Percentiles rank a stretch among this genome's conserved stretches.
Conservation (phyloP, 2,329 filamentous ascomycete genomes). For the Stagonosporopsis chrysanthemi region DNA sequence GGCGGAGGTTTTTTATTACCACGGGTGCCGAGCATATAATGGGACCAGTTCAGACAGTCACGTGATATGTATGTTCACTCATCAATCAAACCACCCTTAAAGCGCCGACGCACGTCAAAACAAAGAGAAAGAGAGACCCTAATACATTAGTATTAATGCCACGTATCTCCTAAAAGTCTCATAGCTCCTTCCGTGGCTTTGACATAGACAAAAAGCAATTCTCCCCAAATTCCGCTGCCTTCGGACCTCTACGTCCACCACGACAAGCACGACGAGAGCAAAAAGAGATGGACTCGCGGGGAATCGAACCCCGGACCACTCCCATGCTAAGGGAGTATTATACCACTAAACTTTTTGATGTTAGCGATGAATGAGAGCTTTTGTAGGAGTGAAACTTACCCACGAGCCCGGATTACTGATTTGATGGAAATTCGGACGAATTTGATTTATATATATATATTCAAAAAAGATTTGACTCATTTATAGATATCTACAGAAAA, state of each 20-base stretch:
- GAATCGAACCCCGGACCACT: constrained; percentile 28
- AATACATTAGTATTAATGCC: too few relatives aligned
- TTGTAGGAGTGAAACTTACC: neutral
- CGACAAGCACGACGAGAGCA: neutral
- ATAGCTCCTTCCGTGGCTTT: too few relatives aligned
- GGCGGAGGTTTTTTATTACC: neutral
- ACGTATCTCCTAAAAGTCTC: too few relatives aligned
- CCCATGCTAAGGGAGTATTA: constrained; percentile 9
- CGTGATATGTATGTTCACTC: neutral
- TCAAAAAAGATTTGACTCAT: too few relatives aligned
- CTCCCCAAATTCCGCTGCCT: neutral
- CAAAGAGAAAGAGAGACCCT: too few relatives aligned
- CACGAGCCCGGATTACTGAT: neutral
- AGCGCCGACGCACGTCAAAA: too few relatives aligned
- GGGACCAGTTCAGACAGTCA: too few relatives aligned
- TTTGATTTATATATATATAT: too few relatives aligned
- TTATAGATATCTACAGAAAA: too few relatives aligned
- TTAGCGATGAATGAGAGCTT: too few relatives aligned
- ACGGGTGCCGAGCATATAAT: too few relatives aligned
- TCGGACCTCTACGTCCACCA: neutral
- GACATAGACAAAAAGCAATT: neutral
- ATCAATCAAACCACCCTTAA: too few relatives aligned
- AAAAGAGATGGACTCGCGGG: constrained; percentile 19
- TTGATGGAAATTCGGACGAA: neutral
- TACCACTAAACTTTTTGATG: neutral